A percentile compares a stretch with the other conserved stretches of the same genome.
Evolutionary conservation across 169 alveolate genomes (phyloP).

Genomic region (Plasmodium malariae): DNA sequence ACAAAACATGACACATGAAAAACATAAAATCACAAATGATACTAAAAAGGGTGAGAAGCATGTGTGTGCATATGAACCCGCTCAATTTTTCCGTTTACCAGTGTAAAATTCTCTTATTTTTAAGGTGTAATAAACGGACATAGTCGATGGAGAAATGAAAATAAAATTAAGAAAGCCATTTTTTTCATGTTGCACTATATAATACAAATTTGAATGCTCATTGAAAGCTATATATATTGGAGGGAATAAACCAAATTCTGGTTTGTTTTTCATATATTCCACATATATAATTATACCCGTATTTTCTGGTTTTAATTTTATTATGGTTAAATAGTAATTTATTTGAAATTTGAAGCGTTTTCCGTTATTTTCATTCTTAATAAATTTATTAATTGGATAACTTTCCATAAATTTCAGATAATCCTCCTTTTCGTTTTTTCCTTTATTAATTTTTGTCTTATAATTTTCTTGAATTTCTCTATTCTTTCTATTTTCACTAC

Average conservation of each 20-base stretch:
- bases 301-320: slow-evolving; percentile 51
- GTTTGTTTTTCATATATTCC: slow-evolving; percentile 47
- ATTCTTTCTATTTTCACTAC: not conserved
- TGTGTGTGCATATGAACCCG: not conserved
- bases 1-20: not conserved
- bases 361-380: slow-evolving; percentile 9
- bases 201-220: slow-evolving; percentile 63
- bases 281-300: slow-evolving; percentile 68
- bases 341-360: slow-evolving; percentile 20
- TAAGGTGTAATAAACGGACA: slow-evolving; percentile 52
- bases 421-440: slow-evolving; percentile 1
- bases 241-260: slow-evolving; percentile 33
- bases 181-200: slow-evolving; percentile 63
- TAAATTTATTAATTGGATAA: not conserved
- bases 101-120: slow-evolving; percentile 63
- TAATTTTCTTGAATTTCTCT: slow-evolving; percentile 1
- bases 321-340: slow-evolving; percentile 58
- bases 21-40: not conserved
- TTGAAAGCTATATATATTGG: slow-evolving; percentile 67
- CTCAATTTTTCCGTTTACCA: slow-evolving; percentile 7
- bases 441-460: not conserved
- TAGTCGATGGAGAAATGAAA: slow-evolving; percentile 45
- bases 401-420: not conserved
- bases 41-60: not conserved
- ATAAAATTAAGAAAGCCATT: slow-evolving; percentile 53